These are phyloP conservation scores for Gymnopilus dilepis DNA, from an alignment of 768 basidiomycete species.

Conservation along the genomic window DNA sequence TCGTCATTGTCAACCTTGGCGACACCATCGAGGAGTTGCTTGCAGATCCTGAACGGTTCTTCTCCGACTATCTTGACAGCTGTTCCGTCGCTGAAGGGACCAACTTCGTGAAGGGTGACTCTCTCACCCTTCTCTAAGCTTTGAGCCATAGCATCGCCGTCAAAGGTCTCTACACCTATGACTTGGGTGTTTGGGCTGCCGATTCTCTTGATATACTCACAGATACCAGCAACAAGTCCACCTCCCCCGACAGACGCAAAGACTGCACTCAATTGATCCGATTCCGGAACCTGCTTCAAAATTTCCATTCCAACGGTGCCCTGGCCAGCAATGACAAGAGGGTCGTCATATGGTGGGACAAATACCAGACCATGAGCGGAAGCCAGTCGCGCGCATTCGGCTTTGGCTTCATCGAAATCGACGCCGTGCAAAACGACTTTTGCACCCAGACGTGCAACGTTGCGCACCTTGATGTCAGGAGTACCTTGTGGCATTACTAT, in stretches of 20 bases:
- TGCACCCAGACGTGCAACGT: constrained; percentile 93
- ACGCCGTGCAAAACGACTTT: constrained; percentile 90
- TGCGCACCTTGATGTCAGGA: constrained; percentile 94
- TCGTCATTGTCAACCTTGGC: constrained; percentile 93
- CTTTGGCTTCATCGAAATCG: constrained; percentile 97
- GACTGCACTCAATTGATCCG: constrained; percentile 80
- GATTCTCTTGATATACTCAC: constrained; percentile 91
- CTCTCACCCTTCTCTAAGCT: constrained; percentile 84
- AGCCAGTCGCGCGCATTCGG: constrained; percentile 89
- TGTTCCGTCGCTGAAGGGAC: constrained; percentile 96
- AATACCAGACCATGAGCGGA: constrained; percentile 77
- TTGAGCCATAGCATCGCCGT: constrained; percentile 92
- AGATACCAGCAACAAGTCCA: constrained; percentile 89
- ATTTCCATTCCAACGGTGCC: constrained; percentile 96
- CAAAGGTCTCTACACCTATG: constrained; percentile 91
- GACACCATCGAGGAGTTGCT: constrained; percentile 80
- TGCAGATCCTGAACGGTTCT: constrained; percentile 93
- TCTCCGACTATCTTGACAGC: constrained; percentile 95
- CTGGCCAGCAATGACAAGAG: constrained; percentile 95
- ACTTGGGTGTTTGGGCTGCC: constrained; percentile 84
- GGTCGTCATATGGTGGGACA: constrained; percentile 98
- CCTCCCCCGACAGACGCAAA: constrained; percentile 96
- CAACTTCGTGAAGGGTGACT: constrained; percentile 86
- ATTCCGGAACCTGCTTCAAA: constrained; percentile 81
- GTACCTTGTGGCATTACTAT: constrained; percentile 98